A percentile compares a stretch with the other conserved stretches of the same genome.
phyloP scores from a whole-genome alignment of 192 early-diverging fungal species.

The Mortierella claussenii region DNA sequence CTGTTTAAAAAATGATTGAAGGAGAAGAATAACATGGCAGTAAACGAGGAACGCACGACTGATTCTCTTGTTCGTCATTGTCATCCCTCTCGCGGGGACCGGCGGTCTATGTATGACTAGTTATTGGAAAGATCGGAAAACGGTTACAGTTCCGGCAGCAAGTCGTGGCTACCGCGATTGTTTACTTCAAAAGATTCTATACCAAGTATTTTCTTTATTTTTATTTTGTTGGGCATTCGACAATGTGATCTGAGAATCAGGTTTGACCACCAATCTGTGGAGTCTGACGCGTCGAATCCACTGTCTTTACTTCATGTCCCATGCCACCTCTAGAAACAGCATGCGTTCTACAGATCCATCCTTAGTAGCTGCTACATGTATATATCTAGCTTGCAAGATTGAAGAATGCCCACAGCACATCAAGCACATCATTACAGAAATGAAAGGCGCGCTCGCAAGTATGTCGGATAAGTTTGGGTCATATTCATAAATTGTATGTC shows the following conservation, averaged over 20 bases:
- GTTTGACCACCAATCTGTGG: too few species aligned
- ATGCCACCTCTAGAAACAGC: conserved; percentile 68
- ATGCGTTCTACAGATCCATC: conserved; percentile 79
- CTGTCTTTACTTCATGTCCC: too few species aligned
- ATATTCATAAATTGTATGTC: neutral
- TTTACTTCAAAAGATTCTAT: conserved; percentile 93
- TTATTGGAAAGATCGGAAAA: conserved; percentile 81
- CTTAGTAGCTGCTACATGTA: conserved; percentile 81
- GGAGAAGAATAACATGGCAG: too few species aligned
- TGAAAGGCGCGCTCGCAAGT: conserved; percentile 53
- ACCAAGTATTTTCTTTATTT: conserved; percentile 65
- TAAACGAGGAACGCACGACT: neutral
- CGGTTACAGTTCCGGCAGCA: conserved; percentile 80
- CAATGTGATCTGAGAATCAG: too few species aligned
- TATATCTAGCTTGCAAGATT: conserved; percentile 91
- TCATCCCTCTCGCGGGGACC: neutral
- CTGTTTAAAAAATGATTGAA: neutral
- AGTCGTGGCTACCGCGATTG: conserved; percentile 83
- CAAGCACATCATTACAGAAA: conserved; percentile 65
- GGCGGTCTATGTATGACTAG: conserved; percentile 50
- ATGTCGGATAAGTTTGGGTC: neutral
- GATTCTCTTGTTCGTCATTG: neutral
- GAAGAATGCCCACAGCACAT: conserved; percentile 82
- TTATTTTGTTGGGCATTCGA: too few species aligned
- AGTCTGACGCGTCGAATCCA: too few species aligned